These are phyloP conservation scores for Trichoderma citrinoviride DNA, from an alignment of 2,329 filamentous ascomycete species.

Conservation along the genomic window DNA sequence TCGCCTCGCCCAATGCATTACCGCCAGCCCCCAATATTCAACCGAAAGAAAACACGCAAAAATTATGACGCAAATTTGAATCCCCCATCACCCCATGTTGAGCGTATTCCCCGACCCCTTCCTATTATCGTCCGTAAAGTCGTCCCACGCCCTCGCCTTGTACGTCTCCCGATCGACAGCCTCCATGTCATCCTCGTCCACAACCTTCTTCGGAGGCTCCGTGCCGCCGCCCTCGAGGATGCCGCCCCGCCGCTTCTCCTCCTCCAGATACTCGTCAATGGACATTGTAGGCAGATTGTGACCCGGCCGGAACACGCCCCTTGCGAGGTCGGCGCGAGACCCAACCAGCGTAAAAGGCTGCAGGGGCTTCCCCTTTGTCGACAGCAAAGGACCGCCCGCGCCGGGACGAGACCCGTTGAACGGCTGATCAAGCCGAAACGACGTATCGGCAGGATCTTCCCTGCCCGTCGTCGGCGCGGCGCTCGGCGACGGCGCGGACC, in stretches of 20 bases:
- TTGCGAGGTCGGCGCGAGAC: conserved; percentile 69
- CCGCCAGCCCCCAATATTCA: no score
- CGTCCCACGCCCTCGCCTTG: conserved; percentile 94
- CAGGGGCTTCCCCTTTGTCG: conserved; percentile 76
- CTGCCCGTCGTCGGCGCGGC: conserved; percentile 32
- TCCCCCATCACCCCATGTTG: conserved; percentile 61
- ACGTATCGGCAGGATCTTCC: conserved; percentile 44
- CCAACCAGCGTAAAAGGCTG: conserved; percentile 86
- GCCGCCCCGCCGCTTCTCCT: conserved; percentile 78
- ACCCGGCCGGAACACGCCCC: conserved; percentile 82
- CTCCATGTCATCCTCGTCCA: conserved; percentile 88
- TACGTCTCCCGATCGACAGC: conserved; percentile 85
- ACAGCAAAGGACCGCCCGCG: conserved; percentile 70
- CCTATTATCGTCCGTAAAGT: conserved; percentile 86
- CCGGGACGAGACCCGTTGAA: conserved; percentile 50
- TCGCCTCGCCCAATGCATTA: no score
- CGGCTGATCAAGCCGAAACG: conserved; percentile 70
- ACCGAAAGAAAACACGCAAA: no score
- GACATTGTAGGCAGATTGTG: conserved; percentile 97
- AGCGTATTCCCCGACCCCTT: conserved; percentile 80
- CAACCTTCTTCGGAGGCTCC: conserved; percentile 65
- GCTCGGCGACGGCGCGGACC: conserved; percentile 62
- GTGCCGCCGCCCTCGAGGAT: conserved; percentile 92
- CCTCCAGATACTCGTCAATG: conserved; percentile 95
- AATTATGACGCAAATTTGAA: background rate